Evolutionary conservation across 2,329 filamentous ascomycete genomes (phyloP).

Genomic region (Calonectria pseudoreteaudii): DNA sequence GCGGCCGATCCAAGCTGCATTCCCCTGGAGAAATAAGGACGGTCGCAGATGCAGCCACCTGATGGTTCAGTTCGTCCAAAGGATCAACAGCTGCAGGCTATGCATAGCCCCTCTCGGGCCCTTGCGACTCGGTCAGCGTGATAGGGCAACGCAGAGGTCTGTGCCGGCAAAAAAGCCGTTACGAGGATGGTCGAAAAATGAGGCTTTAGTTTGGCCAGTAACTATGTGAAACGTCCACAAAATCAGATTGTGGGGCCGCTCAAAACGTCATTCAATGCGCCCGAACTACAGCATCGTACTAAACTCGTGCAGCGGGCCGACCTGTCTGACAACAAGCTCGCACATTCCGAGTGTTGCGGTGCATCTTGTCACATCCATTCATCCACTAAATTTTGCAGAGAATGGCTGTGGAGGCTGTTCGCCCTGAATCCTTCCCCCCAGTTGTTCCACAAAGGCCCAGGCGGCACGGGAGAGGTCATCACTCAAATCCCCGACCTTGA

Average conservation of each 20-base stretch:
- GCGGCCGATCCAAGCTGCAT: neutral
- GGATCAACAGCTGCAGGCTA: too few species aligned
- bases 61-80: neutral
- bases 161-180: neutral
- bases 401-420: slow-evolving; percentile 43
- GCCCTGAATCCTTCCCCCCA: slow-evolving; percentile 49
- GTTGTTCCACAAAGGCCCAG: slow-evolving; percentile 52
- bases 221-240: neutral
- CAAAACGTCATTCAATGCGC: neutral
- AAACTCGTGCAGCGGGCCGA: neutral
- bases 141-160: neutral
- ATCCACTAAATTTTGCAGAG: slow-evolving; percentile 29
- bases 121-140: neutral
- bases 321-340: neutral
- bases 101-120: neutral
- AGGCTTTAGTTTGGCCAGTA: neutral
- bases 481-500: slow-evolving; percentile 46
- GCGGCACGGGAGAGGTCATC: slow-evolving; percentile 48
- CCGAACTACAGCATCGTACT: neutral
- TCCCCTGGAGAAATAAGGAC: neutral
- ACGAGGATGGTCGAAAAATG: neutral
- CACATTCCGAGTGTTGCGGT: neutral
- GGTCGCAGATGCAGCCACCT: neutral
- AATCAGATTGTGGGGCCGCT: neutral
- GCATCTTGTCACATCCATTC: slow-evolving; percentile 4